Conservation (phyloP, 441 rosid genomes). For the Populus tomentosa region DNA sequence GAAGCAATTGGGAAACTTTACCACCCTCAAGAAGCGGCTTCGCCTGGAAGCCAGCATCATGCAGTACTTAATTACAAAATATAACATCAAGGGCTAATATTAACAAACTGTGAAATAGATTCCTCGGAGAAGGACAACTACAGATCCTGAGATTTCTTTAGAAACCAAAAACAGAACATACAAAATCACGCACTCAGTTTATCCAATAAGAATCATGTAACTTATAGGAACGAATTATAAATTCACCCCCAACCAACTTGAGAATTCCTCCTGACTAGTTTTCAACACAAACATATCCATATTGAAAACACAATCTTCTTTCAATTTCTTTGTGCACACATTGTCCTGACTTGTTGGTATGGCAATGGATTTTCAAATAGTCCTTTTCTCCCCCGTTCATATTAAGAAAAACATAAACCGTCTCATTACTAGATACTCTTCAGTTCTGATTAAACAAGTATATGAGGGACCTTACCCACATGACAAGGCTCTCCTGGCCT, state of each 20-base stretch:
- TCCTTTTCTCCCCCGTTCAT: not conserved
- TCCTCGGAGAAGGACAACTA: not conserved
- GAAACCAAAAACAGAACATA: not conserved
- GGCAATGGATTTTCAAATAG: not conserved
- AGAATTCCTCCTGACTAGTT: not conserved
- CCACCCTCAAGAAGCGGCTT: slow-evolving; percentile 70
- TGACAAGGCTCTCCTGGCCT: slow-evolving; percentile 78
- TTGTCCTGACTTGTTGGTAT: not conserved
- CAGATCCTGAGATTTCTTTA: not conserved
- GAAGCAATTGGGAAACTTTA: slow-evolving; percentile 60
- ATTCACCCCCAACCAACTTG: not conserved
- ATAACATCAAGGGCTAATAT: not conserved
- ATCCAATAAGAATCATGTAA: not conserved
- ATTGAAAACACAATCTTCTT: not conserved
- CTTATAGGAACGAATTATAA: not conserved
- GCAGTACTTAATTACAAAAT: not conserved
- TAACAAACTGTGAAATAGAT: not conserved
- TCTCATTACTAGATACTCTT: not conserved
- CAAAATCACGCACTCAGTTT: not conserved
- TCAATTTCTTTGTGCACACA: not conserved
- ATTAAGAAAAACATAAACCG: not conserved
- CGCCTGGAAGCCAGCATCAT: slow-evolving; percentile 44
- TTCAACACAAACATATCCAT: not conserved
- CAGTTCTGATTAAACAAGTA: not conserved
- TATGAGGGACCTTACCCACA: slow-evolving; percentile 63